Percentiles rank a stretch among this genome's conserved stretches.
Evolutionary conservation across 1,139 yeast genomes (phyloP).

Genomic region (Yamadazyma friedrichii): DNA sequence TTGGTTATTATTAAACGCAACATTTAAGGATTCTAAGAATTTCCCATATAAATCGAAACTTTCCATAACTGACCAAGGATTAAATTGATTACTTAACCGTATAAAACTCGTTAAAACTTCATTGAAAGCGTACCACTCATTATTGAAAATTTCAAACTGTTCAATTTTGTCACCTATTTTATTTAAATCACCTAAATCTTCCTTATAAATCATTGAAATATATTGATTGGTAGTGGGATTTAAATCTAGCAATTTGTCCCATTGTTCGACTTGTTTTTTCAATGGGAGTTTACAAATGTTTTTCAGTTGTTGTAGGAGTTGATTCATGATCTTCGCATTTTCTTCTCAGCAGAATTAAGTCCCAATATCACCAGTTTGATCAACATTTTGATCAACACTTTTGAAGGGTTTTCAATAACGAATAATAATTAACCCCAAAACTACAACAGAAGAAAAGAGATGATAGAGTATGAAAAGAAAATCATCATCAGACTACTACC

Average conservation of each 20-base stretch:
- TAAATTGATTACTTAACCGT: constrained; percentile 49
- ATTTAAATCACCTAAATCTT: background rate
- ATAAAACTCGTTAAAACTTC: constrained; percentile 52
- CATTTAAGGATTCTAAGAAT: constrained; percentile 52
- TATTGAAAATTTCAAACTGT: constrained; percentile 12
- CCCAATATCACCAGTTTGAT: constrained; percentile 1
- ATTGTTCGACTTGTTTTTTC: constrained; percentile 7
- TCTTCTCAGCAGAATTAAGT: background rate
- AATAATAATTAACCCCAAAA: background rate
- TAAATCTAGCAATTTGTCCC: constrained; percentile 6
- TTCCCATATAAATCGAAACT: constrained; percentile 61
- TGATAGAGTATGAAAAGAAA: constrained; percentile 11
- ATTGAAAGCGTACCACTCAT: constrained; percentile 52
- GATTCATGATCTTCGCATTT: constrained; percentile 10
- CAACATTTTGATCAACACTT: no score
- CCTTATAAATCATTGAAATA: constrained; percentile 7
- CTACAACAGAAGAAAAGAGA: background rate
- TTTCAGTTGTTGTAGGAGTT: constrained; percentile 10
- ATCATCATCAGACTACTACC: constrained; percentile 17
- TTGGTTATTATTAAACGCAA: constrained; percentile 58
- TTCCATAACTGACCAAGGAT: constrained; percentile 55
- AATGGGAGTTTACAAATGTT: constrained; percentile 5
- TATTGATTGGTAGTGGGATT: constrained; percentile 7
- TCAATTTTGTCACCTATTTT: constrained; percentile 8
- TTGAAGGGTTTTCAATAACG: no score